Evolutionary conservation across 177 flowering plant species (phyloP).

Genomic region (Vitis hybrid): DNA sequence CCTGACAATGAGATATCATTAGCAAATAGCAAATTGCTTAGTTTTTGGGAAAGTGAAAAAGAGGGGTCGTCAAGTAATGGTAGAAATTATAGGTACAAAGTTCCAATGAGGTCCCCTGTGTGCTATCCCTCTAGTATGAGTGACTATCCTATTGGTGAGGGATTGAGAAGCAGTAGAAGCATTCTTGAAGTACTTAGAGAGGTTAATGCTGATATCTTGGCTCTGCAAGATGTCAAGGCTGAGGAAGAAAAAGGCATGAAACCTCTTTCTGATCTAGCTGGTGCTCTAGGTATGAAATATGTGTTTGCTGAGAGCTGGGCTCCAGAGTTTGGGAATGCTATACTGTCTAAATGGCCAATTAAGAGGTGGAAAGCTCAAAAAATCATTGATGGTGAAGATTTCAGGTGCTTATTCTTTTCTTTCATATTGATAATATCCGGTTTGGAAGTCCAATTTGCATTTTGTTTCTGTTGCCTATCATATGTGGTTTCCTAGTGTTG

Average conservation of each 20-base stretch:
- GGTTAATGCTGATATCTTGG: conserved; percentile 65
- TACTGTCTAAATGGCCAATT: conserved; percentile 73
- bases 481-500: too few species aligned
- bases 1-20: conserved; percentile 85
- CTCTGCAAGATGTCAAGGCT: conserved; percentile 74
- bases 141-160: conserved; percentile 9
- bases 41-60: conserved; percentile 24
- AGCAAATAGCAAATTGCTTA: conserved; percentile 36
- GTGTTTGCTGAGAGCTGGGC: conserved; percentile 90
- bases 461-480: too few species aligned
- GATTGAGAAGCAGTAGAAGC: conserved; percentile 31
- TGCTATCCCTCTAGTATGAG: conserved; percentile 42
- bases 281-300: conserved; percentile 64
- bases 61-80: conserved; percentile 24
- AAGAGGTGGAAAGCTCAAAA: conserved; percentile 61
- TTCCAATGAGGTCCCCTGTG: conserved; percentile 56
- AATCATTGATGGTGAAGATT: conserved; percentile 60
- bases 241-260: conserved; percentile 70
- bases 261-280: conserved; percentile 66
- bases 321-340: conserved; percentile 73
- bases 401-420: conserved; percentile 44
- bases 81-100: conserved; percentile 31
- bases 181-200: conserved; percentile 56
- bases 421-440: neutral
- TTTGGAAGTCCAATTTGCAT: neutral